Evolutionary conservation across 208 protist genomes (phyloP), one percentile per base, ranked within the genome.

Genomic region (Trypanosoma vivax): DNA sequence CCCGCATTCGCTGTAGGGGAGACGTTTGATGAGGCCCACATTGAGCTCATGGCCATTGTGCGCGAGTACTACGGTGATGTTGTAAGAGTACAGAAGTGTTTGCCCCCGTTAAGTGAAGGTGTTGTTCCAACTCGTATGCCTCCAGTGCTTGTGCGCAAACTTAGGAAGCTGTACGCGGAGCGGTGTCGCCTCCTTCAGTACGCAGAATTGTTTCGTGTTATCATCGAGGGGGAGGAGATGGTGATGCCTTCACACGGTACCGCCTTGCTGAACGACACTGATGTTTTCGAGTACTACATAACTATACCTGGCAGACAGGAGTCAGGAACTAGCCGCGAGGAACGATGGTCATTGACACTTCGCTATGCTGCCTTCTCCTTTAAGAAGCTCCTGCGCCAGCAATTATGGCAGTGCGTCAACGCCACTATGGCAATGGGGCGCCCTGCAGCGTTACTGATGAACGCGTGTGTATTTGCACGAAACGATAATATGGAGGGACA

Each of bases 401-500:
- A 37, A 7, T 23, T 30, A n/a, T 72, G 51, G 50, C 19, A 45
- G 13, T 23, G 42, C 23, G 33, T n/a, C 35, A 6, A 11, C 59
- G 31, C 65, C 35, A 37, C 18, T 49, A 33, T 34, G 51, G 27
- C 31, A 11, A 11, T 79, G 45, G 27, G 50, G 38, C 46, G 48
- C 33, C 66, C 61, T 23, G 67, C 50, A 37, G 24, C 52, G 5
- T 49, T 71, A 19, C 38, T 84, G 7, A 73, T 86, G 68, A 88
- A 91, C 43, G 79, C 85, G 18, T 83, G 75, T 34, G 61, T 88
- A 39, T 91, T 81, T 76, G 65, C 82, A 25, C 50, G 61, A 10
- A 91, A 91, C 57, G 57, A 91, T 62, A 86, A 91, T 51, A 41
- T 51, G 2, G 83, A 91, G 33, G 79, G 77, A 3, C 24, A 50